Base-by-base conservation (phyloP, 2,329 filamentous ascomycete species). In the Berkeleyomyces basicola region DNA sequence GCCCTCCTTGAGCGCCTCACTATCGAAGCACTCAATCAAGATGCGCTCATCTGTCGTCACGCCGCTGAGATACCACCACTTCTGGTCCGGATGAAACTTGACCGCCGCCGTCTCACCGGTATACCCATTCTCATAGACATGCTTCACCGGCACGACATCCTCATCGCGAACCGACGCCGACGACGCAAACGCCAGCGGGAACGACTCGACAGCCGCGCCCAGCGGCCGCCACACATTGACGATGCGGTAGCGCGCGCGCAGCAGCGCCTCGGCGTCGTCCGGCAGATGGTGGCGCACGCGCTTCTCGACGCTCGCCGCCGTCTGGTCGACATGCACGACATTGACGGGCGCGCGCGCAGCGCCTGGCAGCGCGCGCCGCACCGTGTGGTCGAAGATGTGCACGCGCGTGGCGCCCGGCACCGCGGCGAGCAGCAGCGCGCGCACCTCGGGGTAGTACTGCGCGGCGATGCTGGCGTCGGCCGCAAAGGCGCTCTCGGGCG, bases 381-480 rank as follows among this genome's bases (percentile, higher is more conserved):
- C 82, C 6, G 90, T 95, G 75, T 96, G 88, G 76, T 95, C 90
- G 74, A 95, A 96, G 70, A 95, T 75, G 67, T 88, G 76, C 39
- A 95, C 77, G 3, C 79, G 78, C 63, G 81, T 78, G 36, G 82
- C 79, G 61, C 86, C 87, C 0, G 85, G 83, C 14, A 95, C 77
- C 63, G 82, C 73, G 11, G 82, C 74, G 2, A 90, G 75, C 0
- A 96, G 76, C 36, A 95, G 75, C 58, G 79, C 72, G 73, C 91
- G 86, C 7, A 95, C 82, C 71, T 96, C 90, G 0, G 89, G 86
- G 75, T 96, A 96, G 77, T 95, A 96, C 61, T 83, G 79, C 1
- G 74, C 69, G 69, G 81, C 74, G 72, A 96, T 88, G 65, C 81
- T 82, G 9, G 78, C 81, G 68, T 90, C 86, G 71, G 88, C 82